Conservation (phyloP, 352 stramenopile species). For the Globisporangium recalcitrans region DNA sequence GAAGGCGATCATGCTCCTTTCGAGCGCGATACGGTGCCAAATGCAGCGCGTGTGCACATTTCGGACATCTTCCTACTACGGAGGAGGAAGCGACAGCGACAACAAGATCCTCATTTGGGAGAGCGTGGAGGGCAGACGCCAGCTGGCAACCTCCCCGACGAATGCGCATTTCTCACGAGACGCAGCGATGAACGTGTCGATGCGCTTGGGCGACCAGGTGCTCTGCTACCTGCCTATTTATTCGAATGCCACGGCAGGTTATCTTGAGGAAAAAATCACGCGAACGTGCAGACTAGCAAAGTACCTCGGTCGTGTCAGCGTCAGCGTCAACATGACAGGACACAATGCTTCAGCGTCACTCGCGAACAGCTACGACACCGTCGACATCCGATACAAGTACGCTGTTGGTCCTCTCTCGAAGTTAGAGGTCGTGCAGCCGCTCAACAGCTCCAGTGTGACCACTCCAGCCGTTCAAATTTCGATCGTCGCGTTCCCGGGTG, state of each 20-base stretch:
- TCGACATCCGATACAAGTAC: constrained; percentile 44
- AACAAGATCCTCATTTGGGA: constrained; percentile 45
- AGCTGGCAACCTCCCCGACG: not conserved
- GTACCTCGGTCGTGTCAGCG: constrained; percentile 37
- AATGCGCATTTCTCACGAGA: constrained; percentile 11
- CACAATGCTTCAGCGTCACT: constrained; percentile 7
- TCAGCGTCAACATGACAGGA: constrained; percentile 21
- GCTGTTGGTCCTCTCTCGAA: constrained; percentile 41
- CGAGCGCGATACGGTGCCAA: constrained; percentile 47
- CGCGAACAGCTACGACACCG: constrained; percentile 10
- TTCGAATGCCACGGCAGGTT: constrained; percentile 19
- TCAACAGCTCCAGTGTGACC: constrained; percentile 7
- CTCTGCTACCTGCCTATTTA: constrained; percentile 41
- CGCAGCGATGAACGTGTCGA: constrained; percentile 26
- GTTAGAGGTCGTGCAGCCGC: constrained; percentile 20
- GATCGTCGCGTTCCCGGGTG: constrained; percentile 13
- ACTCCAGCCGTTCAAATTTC: not conserved
- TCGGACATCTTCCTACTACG: constrained; percentile 15
- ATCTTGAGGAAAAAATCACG: constrained; percentile 29
- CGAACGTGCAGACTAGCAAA: constrained; percentile 37
- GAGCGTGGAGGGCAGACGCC: constrained; percentile 25
- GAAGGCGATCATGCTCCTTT: constrained; percentile 38
- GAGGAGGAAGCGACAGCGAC: constrained; percentile 13
- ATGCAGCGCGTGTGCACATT: constrained; percentile 41
- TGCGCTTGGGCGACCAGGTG: constrained; percentile 24